Base-by-base conservation (phyloP, 2,329 filamentous ascomycete species). In the Botryosphaeria dothidea region DNA sequence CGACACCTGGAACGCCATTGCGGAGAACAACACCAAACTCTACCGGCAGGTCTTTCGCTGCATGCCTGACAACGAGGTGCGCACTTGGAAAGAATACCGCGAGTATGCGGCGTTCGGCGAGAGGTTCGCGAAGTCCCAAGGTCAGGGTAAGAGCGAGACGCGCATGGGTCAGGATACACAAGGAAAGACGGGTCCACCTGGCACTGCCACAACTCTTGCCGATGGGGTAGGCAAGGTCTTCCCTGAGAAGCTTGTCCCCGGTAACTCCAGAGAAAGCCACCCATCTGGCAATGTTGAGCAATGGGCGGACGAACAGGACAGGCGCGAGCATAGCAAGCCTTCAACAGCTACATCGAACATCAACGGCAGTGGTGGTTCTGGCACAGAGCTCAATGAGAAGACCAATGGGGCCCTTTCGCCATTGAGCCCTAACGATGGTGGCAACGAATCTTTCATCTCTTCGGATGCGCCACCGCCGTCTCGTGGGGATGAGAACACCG, bases 1-100 rank as follows among this genome's bases (percentile, higher is more conserved):
- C 51, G 91, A 96, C 67, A 88, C 92, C 1, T 99, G 96, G 96
- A 89, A 90, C 69, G 85, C 88, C 19, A 88, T 93, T 62, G 95
- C 95, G 0, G 88, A 91, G 68, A 98, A 98, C 81, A 99, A 99
- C 76, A 99, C 95, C 3, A 94, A 93, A 74, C 86, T 99, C 54
- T 99, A 92, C 80, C 90, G 95, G 34, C 88, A 91, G 67, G 94
- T 99, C 8, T 99, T 99, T 82, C 89, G 93, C 52, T 97, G 93
- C 78, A 96, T 96, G 91, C 95, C 95, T 1, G 95, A 99, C 75
- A 97, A 89, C 60, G 92, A 97, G 73, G 95, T 97, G 27, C 90
- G 88, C 68, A 94, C 91, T 48, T 99, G 95, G 95, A 89, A 91
- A 69, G 91, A 96, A 68, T 99, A 99, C 78, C 90, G 92, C 68